Percentiles rank a stretch among this genome's conserved stretches.
These are phyloP conservation scores for Monosporascus sp. DNA, from an alignment of 2,329 filamentous ascomycete species.

Conservation along the genomic window DNA sequence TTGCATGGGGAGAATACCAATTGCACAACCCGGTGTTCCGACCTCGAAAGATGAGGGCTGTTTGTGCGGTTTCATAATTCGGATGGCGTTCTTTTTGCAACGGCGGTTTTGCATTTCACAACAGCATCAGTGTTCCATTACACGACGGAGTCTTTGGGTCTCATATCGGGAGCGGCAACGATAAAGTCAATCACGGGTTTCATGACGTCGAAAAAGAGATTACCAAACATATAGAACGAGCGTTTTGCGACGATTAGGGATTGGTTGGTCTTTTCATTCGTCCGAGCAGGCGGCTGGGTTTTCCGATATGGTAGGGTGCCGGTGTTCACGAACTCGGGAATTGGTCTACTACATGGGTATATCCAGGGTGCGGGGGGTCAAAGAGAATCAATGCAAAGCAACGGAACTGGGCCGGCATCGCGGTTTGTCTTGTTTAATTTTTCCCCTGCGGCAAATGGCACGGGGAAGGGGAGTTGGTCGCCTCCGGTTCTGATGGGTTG, in stretches of 20 bases:
- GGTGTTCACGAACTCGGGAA: conserved; percentile 17
- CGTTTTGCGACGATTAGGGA: conserved; percentile 33
- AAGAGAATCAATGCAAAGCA: conserved; percentile 27
- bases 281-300: conserved; percentile 26
- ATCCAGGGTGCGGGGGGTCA: conserved; percentile 18
- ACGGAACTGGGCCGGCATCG: conserved; percentile 23
- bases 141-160: conserved; percentile 40
- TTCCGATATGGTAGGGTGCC: conserved; percentile 15
- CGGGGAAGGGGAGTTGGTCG: conserved; percentile 32
- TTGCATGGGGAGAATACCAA: conserved; percentile 21
- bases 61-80: conserved; percentile 33
- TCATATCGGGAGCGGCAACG: conserved; percentile 37
- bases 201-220: conserved; percentile 45
- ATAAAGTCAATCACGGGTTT: conserved; percentile 42
- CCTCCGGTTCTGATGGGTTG: conserved; percentile 22
- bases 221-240: conserved; percentile 47
- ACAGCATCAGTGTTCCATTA: conserved; percentile 44
- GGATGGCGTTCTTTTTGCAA: conserved; percentile 38
- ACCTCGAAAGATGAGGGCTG: conserved; percentile 32
- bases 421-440: conserved; percentile 24
- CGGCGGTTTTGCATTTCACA: conserved; percentile 41
- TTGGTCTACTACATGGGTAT: conserved; percentile 19
- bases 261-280: conserved; percentile 33
- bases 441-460: conserved; percentile 18
- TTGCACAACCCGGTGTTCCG: conserved; percentile 27